A percentile compares a stretch with the other conserved stretches of the same genome.
Evolutionary conservation across 2,329 filamentous ascomycete genomes (phyloP).

Genomic region (Rhexocercosporidium sp.): DNA sequence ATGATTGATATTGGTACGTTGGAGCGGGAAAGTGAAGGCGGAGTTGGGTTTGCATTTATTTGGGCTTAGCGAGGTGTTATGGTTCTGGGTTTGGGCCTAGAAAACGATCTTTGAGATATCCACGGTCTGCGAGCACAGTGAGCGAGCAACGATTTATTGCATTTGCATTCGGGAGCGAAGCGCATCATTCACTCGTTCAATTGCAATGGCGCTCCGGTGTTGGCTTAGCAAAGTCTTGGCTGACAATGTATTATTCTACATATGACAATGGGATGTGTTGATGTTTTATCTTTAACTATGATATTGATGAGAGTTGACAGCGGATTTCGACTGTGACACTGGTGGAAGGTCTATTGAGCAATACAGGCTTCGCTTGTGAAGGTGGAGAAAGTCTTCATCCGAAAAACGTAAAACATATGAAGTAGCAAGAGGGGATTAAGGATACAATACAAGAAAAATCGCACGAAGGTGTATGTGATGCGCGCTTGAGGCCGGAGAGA

Average conservation of each 20-base stretch:
- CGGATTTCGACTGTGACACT: background rate
- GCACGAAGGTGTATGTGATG: no score
- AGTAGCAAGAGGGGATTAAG: background rate
- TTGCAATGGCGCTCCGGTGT: background rate
- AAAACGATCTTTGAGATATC: background rate
- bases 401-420: background rate
- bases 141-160: background rate
- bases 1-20: background rate
- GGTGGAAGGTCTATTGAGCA: no score
- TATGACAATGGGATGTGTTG: background rate
- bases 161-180: constrained; percentile 5
- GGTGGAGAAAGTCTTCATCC: no score
- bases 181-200: background rate
- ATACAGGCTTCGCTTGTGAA: no score
- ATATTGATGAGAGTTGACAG: no score
- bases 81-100: background rate
- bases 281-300: background rate
- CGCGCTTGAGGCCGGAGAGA: constrained; percentile 37
- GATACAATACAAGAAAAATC: background rate
- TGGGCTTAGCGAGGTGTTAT: constrained; percentile 7
- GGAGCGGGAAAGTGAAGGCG: no score
- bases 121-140: background rate
- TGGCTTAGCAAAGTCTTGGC: background rate
- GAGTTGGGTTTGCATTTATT: background rate
- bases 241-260: background rate